Percentiles rank a stretch among this genome's conserved stretches.
These are phyloP conservation scores for Verbascum thapsus DNA, from an alignment of 257 asterid species.

Conservation along the genomic window DNA sequence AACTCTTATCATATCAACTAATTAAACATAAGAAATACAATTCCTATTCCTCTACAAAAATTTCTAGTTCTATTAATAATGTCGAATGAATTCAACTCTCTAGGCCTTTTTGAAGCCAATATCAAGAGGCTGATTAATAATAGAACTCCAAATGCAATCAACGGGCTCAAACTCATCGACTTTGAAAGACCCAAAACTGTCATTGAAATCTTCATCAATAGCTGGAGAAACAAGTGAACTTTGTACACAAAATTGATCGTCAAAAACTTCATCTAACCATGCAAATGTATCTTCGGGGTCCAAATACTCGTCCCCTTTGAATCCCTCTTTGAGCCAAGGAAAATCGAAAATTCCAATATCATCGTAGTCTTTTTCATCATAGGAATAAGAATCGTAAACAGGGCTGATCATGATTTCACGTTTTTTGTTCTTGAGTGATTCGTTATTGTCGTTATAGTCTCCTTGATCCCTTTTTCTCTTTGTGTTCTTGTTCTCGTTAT, in stretches of 20 bases:
- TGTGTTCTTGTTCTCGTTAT: conserved; percentile 23
- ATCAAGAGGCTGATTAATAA: conserved; percentile 43
- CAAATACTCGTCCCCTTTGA: conserved; percentile 34
- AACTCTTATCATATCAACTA: neutral
- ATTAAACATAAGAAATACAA: too few species aligned
- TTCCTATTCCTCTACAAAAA: neutral
- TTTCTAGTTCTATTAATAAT: neutral
- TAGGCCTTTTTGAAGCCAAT: conserved; percentile 34
- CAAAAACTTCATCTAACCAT: neutral
- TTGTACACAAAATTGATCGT: conserved; percentile 19
- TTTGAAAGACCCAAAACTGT: conserved; percentile 33
- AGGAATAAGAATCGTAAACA: neutral
- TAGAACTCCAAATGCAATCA: conserved; percentile 47
- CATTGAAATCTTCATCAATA: conserved; percentile 8
- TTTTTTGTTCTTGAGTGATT: conserved; percentile 27
- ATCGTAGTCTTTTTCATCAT: conserved; percentile 24
- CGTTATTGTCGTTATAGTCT: conserved; percentile 1
- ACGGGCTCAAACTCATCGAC: conserved; percentile 37
- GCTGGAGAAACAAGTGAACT: conserved; percentile 8
- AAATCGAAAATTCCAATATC: conserved; percentile 51
- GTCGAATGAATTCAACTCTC: neutral
- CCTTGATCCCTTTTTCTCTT: conserved; percentile 38
- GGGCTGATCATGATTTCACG: neutral
- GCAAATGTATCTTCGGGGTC: conserved; percentile 30
- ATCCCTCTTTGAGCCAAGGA: conserved; percentile 58